A percentile compares a stretch with the other conserved stretches of the same genome.
Conservation (phyloP, 2,329 filamentous ascomycete genomes). For the Colletotrichum tamarilloi region DNA sequence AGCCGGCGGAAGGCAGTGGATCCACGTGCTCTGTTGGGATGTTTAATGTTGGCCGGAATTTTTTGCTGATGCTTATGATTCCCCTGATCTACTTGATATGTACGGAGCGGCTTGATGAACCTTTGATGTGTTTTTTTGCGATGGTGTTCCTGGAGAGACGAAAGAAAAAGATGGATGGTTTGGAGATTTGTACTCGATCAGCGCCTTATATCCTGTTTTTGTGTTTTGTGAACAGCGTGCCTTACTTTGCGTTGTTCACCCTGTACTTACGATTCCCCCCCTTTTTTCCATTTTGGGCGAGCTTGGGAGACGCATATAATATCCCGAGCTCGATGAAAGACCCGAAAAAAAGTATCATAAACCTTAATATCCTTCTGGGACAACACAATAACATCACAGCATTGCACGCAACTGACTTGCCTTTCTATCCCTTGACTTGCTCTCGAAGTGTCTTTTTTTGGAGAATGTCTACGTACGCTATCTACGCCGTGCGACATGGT, state of each 20-base stretch:
- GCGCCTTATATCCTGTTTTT: conserved; percentile 27
- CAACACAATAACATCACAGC: conserved; percentile 29
- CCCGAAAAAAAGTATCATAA: conserved; percentile 20
- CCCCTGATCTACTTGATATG: conserved; percentile 21
- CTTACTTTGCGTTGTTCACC: neutral
- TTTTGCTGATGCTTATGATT: conserved; percentile 32
- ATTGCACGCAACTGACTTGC: conserved; percentile 13
- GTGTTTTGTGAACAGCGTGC: neutral
- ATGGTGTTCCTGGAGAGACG: neutral
- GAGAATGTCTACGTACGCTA: too few species aligned
- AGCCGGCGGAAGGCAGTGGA: neutral
- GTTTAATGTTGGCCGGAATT: conserved; percentile 32
- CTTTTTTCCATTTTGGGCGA: neutral
- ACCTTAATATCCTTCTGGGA: conserved; percentile 28
- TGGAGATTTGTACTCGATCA: conserved; percentile 26
- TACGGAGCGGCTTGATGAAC: conserved; percentile 31
- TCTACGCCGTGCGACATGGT: too few species aligned
- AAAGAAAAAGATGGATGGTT: conserved; percentile 17
- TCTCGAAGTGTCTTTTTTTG: too few species aligned
- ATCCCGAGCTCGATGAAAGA: conserved; percentile 1
- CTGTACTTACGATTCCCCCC: conserved; percentile 9
- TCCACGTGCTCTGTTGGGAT: conserved; percentile 34
- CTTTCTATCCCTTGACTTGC: neutral
- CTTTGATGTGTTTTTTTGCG: conserved; percentile 7
- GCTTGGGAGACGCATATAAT: neutral